Evolutionary conservation across 2,329 filamentous ascomycete genomes (phyloP), one percentile per base, ranked within the genome.

Genomic region (Furcasterigmium sp.): DNA sequence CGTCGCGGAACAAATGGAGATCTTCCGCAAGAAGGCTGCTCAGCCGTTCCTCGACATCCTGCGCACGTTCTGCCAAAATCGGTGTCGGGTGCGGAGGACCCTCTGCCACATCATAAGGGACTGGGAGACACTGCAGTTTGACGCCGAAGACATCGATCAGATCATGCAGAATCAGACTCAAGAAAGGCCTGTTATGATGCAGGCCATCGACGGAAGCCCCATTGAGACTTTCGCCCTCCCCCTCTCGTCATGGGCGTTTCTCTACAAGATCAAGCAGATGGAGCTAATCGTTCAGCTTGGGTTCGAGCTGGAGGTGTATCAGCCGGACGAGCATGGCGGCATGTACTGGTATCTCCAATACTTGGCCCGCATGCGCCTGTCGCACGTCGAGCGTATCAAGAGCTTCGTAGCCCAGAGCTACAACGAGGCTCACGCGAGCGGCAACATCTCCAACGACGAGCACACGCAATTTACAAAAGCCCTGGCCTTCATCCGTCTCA

Each of bases 281-380:
- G 85, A 91, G 58, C 85, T 83, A 72, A 84, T 94, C 37, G 75
- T 96, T 14, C 87, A 96, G 57, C 80, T 96, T 25, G 93, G 94
- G 11, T 97, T 98, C 61, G 93, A 98, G 63, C 82, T 96, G 11
- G 84, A 91, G 35, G 79, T 95, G 9, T 97, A 97, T 62, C 82
- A 91, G 42, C 75, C 82, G 0, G 85, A 95, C 60, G 93, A 98
- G 61, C 73, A 93, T 9, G 78, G 82, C 1, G 82, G 81, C 19
- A 95, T 96, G 86, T 97, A 97, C 62, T 93, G 86, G 82, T 90
- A 95, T 60, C 68, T 95, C 49, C 79, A 87, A 52, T 79, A 87
- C 66, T 68, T 94, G 46, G 71, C 85, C 56, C 77, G 82, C 58
- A 79, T 84, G 43, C 72, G 85, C 48, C 65, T 80, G 37, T 74